Percentiles rank a stretch among this genome's conserved stretches.
phyloP scores from a whole-genome alignment of 306 rosid genomes.

The Castanopsis chinensis region DNA sequence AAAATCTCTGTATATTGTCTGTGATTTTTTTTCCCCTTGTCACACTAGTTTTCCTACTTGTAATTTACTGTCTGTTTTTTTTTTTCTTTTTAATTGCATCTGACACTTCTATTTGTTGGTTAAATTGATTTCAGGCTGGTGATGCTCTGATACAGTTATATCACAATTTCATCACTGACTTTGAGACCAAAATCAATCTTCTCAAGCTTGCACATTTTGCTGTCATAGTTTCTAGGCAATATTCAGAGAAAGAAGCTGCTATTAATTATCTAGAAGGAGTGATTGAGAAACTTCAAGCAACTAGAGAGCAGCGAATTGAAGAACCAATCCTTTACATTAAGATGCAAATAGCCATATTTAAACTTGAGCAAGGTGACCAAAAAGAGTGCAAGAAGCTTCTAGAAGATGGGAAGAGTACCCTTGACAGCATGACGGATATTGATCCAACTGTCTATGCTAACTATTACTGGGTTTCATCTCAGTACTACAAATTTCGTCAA shows the following conservation, averaged over 20 bases:
- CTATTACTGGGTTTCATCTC: conserved; percentile 97
- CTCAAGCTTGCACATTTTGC: conserved; percentile 99
- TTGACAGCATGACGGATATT: conserved; percentile 98
- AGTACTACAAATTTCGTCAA: conserved; percentile 71
- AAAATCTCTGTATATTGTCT: neutral
- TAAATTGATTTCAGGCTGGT: conserved; percentile 72
- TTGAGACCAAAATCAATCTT: conserved; percentile 96
- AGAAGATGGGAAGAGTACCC: conserved; percentile 91
- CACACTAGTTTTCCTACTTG: neutral
- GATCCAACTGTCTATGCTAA: conserved; percentile 96
- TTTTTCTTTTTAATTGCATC: neutral
- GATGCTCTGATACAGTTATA: conserved; percentile 94
- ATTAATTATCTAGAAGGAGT: conserved; percentile 82
- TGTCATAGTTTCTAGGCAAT: conserved; percentile 93
- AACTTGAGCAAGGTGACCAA: conserved; percentile 85
- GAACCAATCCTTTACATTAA: conserved; percentile 90
- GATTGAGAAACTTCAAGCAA: conserved; percentile 84
- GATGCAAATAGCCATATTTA: conserved; percentile 84
- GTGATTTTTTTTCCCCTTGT: neutral
- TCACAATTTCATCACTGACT: conserved; percentile 96
- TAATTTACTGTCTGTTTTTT: neutral
- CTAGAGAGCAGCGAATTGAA: conserved; percentile 88
- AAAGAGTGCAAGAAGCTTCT: conserved; percentile 89
- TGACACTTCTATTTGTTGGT: conserved; percentile 3
- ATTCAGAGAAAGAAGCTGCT: conserved; percentile 94